phyloP scores from a whole-genome alignment of 2,329 filamentous ascomycete genomes.

The Trichoderma afroharzianum region DNA sequence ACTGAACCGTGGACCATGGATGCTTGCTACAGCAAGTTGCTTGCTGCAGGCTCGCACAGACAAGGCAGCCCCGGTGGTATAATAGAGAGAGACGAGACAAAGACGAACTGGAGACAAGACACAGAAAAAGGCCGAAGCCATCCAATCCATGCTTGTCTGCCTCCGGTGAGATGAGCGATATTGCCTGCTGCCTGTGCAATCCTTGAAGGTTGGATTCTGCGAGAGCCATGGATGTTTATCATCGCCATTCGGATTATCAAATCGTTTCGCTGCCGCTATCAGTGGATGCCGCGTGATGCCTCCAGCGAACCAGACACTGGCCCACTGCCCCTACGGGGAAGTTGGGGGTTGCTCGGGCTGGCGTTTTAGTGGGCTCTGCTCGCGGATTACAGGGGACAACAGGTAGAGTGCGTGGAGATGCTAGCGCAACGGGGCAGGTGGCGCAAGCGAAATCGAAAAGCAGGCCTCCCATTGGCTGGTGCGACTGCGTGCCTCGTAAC shows the following conservation, averaged over 20 bases:
- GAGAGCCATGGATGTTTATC: constrained; percentile 2
- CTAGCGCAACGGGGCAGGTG: constrained; percentile 6
- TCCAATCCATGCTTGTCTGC: background rate
- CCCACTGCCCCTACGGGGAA: constrained; percentile 9
- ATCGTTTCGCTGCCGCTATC: constrained; percentile 14
- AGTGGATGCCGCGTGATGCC: constrained; percentile 9
- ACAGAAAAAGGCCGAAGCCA: background rate
- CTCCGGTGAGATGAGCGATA: background rate
- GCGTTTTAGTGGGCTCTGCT: background rate
- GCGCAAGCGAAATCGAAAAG: background rate
- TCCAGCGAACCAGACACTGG: background rate
- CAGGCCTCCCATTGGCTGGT: background rate
- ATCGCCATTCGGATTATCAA: constrained; percentile 8
- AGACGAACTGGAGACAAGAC: too few relatives aligned
- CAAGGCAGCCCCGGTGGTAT: background rate
- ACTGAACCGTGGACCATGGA: background rate
- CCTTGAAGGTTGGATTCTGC: background rate
- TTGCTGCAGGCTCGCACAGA: background rate
- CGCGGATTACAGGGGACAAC: background rate
- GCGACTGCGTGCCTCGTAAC: background rate
- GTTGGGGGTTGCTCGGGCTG: constrained; percentile 3
- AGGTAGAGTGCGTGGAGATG: background rate
- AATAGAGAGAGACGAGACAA: background rate
- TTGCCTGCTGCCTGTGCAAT: background rate
- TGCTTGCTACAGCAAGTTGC: background rate